Base-by-base conservation (phyloP, 2,329 filamentous ascomycete genomes). In the Tolypocladium pustulatum region DNA sequence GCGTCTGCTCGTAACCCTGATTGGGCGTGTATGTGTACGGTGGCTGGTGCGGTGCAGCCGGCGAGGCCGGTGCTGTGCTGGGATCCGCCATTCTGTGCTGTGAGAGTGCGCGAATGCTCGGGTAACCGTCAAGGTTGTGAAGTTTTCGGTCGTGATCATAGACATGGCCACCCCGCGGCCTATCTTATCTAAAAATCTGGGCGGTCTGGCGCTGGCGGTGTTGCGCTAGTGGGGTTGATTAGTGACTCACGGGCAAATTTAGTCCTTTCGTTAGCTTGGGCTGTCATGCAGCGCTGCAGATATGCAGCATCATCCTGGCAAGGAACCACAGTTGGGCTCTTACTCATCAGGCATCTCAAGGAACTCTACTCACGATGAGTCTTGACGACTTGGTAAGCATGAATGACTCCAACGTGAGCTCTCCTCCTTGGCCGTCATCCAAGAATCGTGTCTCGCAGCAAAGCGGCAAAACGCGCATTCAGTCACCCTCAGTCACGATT, bases 1-100 rank as follows among this genome's bases (percentile, higher is more conserved):
- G 69, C 6, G 72, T 72, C 55, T 70, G 67, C 56, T 74, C 68
- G 64, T 79, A 77, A 65, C 77, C 76, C 58, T 75, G 69, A 66
- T 74, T 76, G 38, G 75, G 69, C 13, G 70, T 75, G 62, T 78
- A 78, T 13, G 66, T 70, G 63, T 76, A 76, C 3, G 77, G 75
- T 6, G 77, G 76, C 62, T 79, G 69, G 60, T 78, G 75, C 53
- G 77, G 75, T 58, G 72, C 72, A 20, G 75, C 73, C 25, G 76
- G 70, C 25, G 73, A 72, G 56, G 65, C 63, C 46, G 63, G 59
- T 56, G 60, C 55, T 57, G 54, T 15, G 43, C 15, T 59, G 4
- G 43, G 34, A 22, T 54, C 51, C 41, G 56, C 51, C 56, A 56
- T 60, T 32, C 7, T 41, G 38, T 5, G 27, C 49, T 36, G 49